These are phyloP conservation scores for Otatea glauca DNA, from an alignment of 176 grass and related monocot genomes.

Conservation along the genomic window DNA sequence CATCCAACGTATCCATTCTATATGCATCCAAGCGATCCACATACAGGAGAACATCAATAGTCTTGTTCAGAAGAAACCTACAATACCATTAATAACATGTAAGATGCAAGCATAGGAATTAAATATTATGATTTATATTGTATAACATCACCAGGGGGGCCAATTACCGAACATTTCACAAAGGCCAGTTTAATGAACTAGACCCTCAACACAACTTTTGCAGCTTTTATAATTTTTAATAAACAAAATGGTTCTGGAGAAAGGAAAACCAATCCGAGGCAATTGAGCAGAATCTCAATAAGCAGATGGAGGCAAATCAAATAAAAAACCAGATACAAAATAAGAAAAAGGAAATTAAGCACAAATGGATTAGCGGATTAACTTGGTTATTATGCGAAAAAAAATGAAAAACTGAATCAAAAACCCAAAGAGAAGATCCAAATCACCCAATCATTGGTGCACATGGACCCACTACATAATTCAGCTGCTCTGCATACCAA, in stretches of 20 bases:
- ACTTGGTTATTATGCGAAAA: not conserved
- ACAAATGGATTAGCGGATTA: not conserved
- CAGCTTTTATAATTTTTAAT: not conserved
- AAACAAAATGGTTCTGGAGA: constrained; percentile 9
- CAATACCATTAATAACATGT: not conserved
- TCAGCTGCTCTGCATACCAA: not conserved
- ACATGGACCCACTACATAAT: constrained; percentile 11
- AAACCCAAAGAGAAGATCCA: not conserved
- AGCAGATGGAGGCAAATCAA: not conserved
- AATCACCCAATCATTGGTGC: not conserved
- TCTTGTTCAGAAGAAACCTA: constrained; percentile 97
- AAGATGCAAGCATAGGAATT: constrained; percentile 7
- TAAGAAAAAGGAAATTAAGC: constrained; percentile 10
- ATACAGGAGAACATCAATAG: constrained; percentile 91
- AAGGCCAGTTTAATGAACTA: not conserved
- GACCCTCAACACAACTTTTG: not conserved
- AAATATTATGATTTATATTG: constrained; percentile 18
- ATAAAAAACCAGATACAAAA: not conserved
- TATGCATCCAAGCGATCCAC: constrained; percentile 94
- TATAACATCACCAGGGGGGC: not conserved
- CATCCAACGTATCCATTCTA: constrained; percentile 84
- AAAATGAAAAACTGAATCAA: not conserved
- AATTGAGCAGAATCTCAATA: not conserved
- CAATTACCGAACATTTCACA: not conserved
- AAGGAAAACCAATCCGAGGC: constrained; percentile 5